Evolutionary conservation across 805 yeast species (phyloP), one percentile per base, ranked within the genome.

Genomic region (Kuraishia capsulata): DNA sequence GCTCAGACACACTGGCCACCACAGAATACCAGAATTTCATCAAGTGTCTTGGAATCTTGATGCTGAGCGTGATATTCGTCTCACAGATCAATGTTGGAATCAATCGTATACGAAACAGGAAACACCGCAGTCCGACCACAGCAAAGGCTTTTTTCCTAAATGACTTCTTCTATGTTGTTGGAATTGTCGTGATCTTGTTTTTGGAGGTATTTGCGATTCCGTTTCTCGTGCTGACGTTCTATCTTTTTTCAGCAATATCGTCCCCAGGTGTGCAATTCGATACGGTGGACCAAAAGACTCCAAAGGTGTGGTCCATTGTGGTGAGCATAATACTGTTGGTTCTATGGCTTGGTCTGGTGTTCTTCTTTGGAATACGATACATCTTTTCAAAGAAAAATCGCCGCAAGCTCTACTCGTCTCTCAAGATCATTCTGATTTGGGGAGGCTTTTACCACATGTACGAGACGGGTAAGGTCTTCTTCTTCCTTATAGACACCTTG

Each of bases 371-470:
- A 4, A 51, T 53, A 37, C 50, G 51, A 29, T 69, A 57, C 40
- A 43, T 65, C 17, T 30, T 57, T 29, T 8, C 6, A 5, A 24
- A 42, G 6, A 42, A 30, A 25, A 35, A 40, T 19, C 43, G 49
- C 37, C 40, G 46, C 26, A 53, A 54, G 42, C 46, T 74, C 4
- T 75, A 73, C 46, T 65, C 76, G 3, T 71, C 77, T 2, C 56
- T 71, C 39, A 64, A 59, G 38, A 54, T 65, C 4, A 64, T 73
- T 30, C 57, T 71, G 37, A 39, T 64, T 3, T 75, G 78, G 77
- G 63, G 69, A 3, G 55, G 57, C 35, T 47, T 62, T 19, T 74
- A 73, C 49, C 59, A 62, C 39, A 54, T 58, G 14, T 69, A 65
- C 48, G 59, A 63, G 19, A 76, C 78, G 1, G 50, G 57, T 13